Evolutionary conservation across 257 asterid species (phyloP).

Genomic region (Rhazya stricta): DNA sequence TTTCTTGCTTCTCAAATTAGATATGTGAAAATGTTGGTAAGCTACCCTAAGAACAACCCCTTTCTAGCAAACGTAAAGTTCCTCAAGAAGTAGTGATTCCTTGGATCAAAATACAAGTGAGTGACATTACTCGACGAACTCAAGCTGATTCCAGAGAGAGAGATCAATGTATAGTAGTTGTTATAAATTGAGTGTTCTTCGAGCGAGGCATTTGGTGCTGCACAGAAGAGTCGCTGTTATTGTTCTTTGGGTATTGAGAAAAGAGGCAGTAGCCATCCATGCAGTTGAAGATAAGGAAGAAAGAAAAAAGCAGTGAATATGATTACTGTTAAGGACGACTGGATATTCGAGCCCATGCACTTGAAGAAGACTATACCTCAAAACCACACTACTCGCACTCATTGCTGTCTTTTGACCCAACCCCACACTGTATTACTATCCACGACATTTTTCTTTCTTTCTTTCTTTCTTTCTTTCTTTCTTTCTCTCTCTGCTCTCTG

Average conservation of each 20-base stretch:
- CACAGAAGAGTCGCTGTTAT: conserved; percentile 6
- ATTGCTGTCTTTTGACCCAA: background rate
- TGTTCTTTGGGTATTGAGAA: conserved; percentile 5
- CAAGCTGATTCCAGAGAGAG: no score
- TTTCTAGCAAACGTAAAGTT: no score
- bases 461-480: background rate
- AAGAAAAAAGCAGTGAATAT: background rate
- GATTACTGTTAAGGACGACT: conserved; percentile 1
- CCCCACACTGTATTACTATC: background rate
- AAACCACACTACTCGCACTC: background rate
- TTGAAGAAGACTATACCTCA: conserved; percentile 19
- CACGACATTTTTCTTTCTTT: background rate
- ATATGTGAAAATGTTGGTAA: no score
- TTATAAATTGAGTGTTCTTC: background rate
- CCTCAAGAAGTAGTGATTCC: no score
- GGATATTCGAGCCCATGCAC: conserved; percentile 21
- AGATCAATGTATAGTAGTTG: no score
- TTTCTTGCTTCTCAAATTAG: no score
- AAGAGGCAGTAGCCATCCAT: background rate
- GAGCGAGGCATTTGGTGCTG: background rate
- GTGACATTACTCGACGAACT: no score
- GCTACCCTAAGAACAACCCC: no score
- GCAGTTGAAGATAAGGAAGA: background rate
- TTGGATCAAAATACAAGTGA: no score
- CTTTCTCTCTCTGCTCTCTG: background rate